Base-by-base conservation (phyloP, 2,329 filamentous ascomycete species). In the Fusarium ambrosium region DNA sequence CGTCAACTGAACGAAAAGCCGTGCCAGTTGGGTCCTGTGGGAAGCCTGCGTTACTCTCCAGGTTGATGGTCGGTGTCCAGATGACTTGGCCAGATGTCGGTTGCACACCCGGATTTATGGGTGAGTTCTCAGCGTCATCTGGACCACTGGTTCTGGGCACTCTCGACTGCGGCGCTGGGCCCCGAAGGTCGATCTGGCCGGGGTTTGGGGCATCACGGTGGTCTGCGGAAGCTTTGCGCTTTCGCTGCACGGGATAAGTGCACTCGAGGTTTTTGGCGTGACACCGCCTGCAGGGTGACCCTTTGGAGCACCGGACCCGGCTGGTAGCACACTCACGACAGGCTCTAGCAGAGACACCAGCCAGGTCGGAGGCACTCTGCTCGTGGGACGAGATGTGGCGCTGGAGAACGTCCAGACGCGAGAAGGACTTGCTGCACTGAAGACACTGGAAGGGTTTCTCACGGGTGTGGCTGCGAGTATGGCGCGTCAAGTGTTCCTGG, bases 291-390 rank as follows among this genome's bases (percentile, higher is more conserved):
- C 73, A 76, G 4, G 67, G 70, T 14, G 29, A 39, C 8, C 69
- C 70, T 58, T 66, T 76, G 10, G 73, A 71, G 36, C 73, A 76
- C 16, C 73, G 73, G 37, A 66, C 72, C 6, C 73, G 73, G 16
- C 68, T 53, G 7, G 18, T 27, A 6, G 73, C 73, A 32, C 73
- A 76, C 41, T 69, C 73, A 22, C 34, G 61, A 24, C 73, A 76
- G 7, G 73, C 73, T 39, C 73, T 70, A 1, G 56, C 13, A 10
- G 70, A 62, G 8, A 69, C 64, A 10, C 34, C 13, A 11, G 20
- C 27, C 37, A 29, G 20, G 14, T 48, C 24, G 51, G 29, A 27
- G 2, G 51, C 6, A 18, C 11, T 55, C 24, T n/a, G 51, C 27
- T 27, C 27, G 4, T 76, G 73, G 4, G 73, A 73, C 5, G 58